These are phyloP conservation scores for Phytophthora multivora DNA, from an alignment of 352 stramenopile species.

Conservation along the genomic window DNA sequence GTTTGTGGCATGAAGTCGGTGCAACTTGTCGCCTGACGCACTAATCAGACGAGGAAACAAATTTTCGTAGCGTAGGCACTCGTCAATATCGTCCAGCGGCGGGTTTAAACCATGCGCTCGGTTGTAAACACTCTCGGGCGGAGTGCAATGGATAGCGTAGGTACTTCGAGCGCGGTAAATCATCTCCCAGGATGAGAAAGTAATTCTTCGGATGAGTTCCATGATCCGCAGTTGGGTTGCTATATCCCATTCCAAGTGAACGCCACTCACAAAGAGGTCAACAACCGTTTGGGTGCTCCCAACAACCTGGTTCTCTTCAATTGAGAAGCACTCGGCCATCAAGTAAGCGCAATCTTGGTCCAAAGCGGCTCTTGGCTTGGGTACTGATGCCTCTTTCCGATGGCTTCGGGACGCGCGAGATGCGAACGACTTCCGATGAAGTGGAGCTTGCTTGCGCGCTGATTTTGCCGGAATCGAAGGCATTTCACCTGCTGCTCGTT, in stretches of 20 bases:
- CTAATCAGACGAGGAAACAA: constrained; percentile 60
- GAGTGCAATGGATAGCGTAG: constrained; percentile 61
- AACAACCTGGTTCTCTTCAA: constrained; percentile 69
- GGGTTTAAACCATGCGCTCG: constrained; percentile 60
- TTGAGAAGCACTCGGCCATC: constrained; percentile 52
- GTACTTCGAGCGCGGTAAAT: constrained; percentile 66
- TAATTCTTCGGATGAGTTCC: constrained; percentile 70
- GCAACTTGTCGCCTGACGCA: constrained; percentile 65
- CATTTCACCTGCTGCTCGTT: constrained; percentile 10
- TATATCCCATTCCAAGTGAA: constrained; percentile 56
- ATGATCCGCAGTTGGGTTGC: constrained; percentile 61
- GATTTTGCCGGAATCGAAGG: background rate
- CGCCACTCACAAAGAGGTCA: constrained; percentile 67
- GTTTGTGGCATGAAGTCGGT: constrained; percentile 61
- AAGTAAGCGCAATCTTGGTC: constrained; percentile 43
- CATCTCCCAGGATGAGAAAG: constrained; percentile 79
- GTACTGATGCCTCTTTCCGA: background rate
- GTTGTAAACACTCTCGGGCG: constrained; percentile 62
- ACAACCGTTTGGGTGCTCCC: constrained; percentile 55
- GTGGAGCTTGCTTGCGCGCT: constrained; percentile 3
- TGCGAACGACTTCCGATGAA: constrained; percentile 18
- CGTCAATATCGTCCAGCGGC: constrained; percentile 43
- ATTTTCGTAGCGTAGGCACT: constrained; percentile 44
- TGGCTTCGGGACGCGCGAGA: constrained; percentile 12
- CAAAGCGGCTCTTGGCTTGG: background rate